Conservation (phyloP, 805 yeast species). For the Saccharomyces eubayanus region DNA sequence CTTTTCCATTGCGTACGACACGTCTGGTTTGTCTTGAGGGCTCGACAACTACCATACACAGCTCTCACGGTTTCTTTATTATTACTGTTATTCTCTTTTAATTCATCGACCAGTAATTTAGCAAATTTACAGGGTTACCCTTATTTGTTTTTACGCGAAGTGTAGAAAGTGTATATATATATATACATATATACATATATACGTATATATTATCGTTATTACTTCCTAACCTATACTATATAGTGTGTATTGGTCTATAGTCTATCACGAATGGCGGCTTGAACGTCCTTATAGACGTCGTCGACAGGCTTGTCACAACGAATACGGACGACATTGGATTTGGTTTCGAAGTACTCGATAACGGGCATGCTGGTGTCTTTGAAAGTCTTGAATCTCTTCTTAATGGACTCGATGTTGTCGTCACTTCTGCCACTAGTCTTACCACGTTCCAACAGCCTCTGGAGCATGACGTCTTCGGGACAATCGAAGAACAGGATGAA, state of each 20-base stretch:
- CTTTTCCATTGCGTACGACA: conserved; percentile 20
- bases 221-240: neutral
- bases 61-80: neutral
- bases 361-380: conserved; percentile 90
- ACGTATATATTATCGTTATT: neutral
- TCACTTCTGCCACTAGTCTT: conserved; percentile 92
- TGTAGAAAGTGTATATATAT: neutral
- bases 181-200: neutral
- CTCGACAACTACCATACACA: neutral
- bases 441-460: conserved; percentile 80
- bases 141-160: neutral
- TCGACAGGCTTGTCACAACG: conserved; percentile 77
- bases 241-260: neutral
- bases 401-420: conserved; percentile 85
- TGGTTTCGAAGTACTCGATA: conserved; percentile 68
- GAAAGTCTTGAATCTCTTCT: conserved; percentile 80
- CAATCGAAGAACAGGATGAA: conserved; percentile 73
- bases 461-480: conserved; percentile 74
- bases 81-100: neutral
- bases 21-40: neutral
- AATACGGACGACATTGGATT: conserved; percentile 67
- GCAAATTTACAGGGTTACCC: neutral
- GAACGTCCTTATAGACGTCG: conserved; percentile 61
- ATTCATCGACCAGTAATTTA: neutral
- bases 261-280: conserved; percentile 49